These are phyloP conservation scores for Myxozyma neotropica DNA, from an alignment of 805 yeast genomes.

Conservation along the genomic window DNA sequence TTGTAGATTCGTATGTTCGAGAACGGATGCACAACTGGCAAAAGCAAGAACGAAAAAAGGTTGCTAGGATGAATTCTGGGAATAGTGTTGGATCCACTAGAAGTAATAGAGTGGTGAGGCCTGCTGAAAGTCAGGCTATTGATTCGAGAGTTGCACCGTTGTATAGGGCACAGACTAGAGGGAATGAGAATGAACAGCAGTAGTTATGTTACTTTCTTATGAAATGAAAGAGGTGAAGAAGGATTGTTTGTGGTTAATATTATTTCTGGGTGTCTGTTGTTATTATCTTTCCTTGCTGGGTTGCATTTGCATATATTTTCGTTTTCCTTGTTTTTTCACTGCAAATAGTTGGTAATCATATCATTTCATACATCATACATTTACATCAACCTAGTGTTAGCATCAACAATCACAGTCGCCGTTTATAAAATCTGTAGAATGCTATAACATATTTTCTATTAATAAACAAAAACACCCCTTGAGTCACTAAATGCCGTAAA, in stretches of 20 bases:
- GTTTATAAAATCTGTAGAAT: too few species aligned
- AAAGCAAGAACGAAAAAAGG: conserved; percentile 10
- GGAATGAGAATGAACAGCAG: neutral
- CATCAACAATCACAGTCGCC: too few species aligned
- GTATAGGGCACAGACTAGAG: conserved; percentile 10
- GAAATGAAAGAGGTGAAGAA: too few species aligned
- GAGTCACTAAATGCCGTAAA: neutral
- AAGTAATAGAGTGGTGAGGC: neutral
- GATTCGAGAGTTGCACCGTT: conserved; percentile 9
- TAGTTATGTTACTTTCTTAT: neutral
- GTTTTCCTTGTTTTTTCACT: too few species aligned
- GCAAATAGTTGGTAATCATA: too few species aligned
- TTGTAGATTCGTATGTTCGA: conserved; percentile 33
- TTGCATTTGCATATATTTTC: too few species aligned
- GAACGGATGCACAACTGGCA: conserved; percentile 31
- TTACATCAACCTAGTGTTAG: too few species aligned
- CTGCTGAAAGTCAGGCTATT: conserved; percentile 1
- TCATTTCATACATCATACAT: too few species aligned
- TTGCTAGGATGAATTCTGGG: neutral
- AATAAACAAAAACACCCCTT: neutral
- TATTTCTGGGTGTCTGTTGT: too few species aligned
- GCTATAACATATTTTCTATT: neutral
- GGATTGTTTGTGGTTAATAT: too few species aligned
- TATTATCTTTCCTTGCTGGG: too few species aligned
- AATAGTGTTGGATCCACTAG: neutral